Conservation (phyloP, 805 yeast species). For the Zygoascus biomembranicola region DNA sequence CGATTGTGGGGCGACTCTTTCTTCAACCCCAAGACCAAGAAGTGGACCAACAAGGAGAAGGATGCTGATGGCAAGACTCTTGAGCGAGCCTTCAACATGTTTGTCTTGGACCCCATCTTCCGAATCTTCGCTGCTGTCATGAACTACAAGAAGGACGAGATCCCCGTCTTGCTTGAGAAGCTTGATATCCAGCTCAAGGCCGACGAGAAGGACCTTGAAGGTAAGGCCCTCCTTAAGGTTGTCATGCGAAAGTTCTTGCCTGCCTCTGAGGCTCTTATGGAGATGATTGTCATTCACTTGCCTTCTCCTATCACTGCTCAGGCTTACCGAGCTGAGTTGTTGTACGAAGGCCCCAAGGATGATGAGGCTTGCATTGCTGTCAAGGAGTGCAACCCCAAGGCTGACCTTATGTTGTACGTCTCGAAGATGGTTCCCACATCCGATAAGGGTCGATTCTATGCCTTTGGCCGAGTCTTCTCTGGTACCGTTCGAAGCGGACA, state of each 20-base stretch:
- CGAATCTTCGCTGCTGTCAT: conserved; percentile 93
- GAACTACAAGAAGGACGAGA: conserved; percentile 99
- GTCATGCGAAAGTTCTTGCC: conserved; percentile 99
- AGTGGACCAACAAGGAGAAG: conserved; percentile 93
- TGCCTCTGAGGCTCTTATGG: conserved; percentile 98
- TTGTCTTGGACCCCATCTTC: conserved; percentile 98
- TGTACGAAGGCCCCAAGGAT: conserved; percentile 94
- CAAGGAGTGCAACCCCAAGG: conserved; percentile 97
- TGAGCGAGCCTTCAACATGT: conserved; percentile 99
- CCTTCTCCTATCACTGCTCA: conserved; percentile 99
- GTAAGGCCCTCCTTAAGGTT: conserved; percentile 95
- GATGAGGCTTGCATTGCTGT: conserved; percentile 87
- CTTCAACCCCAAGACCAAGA: conserved; percentile 99
- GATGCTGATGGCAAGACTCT: conserved; percentile 92
- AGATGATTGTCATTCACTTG: conserved; percentile 96
- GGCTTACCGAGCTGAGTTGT: conserved; percentile 96
- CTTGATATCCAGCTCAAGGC: conserved; percentile 89
- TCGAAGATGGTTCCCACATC: conserved; percentile 99
- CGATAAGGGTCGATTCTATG: conserved; percentile 99
- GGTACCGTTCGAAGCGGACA: conserved; percentile 99
- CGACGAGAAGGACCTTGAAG: conserved; percentile 97
- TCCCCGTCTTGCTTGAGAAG: conserved; percentile 83
- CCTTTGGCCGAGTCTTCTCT: conserved; percentile 99
- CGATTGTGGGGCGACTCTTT: conserved; percentile 99
- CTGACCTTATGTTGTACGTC: conserved; percentile 97